Evolutionary conservation across 441 rosid species (phyloP).

Genomic region (Daphne laureola): DNA sequence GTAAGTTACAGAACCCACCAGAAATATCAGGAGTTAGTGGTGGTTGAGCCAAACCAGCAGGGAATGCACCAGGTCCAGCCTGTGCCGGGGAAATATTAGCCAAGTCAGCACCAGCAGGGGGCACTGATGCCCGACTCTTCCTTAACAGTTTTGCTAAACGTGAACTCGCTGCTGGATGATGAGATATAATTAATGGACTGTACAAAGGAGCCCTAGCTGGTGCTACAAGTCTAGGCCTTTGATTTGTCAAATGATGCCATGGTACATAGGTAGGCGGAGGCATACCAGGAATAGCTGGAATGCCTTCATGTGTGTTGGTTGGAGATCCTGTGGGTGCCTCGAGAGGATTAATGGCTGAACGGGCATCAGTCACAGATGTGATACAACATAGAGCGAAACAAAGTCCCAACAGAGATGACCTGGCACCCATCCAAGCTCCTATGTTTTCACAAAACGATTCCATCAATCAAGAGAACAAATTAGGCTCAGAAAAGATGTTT

Average conservation of each 20-base stretch:
- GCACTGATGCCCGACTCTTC: slow-evolving; percentile 38
- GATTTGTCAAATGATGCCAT: slow-evolving; percentile 26
- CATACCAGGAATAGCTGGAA: slow-evolving; percentile 34
- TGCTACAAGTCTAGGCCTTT: slow-evolving; percentile 27
- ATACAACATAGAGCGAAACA: slow-evolving; percentile 29
- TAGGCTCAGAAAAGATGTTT: too few species aligned
- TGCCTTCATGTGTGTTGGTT: slow-evolving; percentile 23
- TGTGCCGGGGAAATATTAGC: slow-evolving; percentile 66
- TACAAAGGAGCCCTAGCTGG: slow-evolving; percentile 47
- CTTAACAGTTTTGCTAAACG: slow-evolving; percentile 50
- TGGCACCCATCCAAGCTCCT: slow-evolving; percentile 28
- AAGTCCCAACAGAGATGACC: slow-evolving; percentile 25
- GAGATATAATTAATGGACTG: slow-evolving; percentile 47
- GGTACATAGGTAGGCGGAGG: slow-evolving; percentile 40
- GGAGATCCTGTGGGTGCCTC: slow-evolving; percentile 34
- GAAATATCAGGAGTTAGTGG: slow-evolving; percentile 69
- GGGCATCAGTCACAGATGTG: slow-evolving; percentile 31
- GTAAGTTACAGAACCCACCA: slow-evolving; percentile 30
- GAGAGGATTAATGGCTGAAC: slow-evolving; percentile 21
- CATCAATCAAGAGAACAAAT: too few species aligned
- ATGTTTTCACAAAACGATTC: slow-evolving; percentile 18
- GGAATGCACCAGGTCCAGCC: slow-evolving; percentile 35
- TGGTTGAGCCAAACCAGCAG: slow-evolving; percentile 61
- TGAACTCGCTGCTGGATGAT: slow-evolving; percentile 54
- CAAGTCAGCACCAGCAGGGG: slow-evolving; percentile 57